Base-by-base conservation (phyloP, 306 rosid genomes). In the Alnus rubra region DNA sequence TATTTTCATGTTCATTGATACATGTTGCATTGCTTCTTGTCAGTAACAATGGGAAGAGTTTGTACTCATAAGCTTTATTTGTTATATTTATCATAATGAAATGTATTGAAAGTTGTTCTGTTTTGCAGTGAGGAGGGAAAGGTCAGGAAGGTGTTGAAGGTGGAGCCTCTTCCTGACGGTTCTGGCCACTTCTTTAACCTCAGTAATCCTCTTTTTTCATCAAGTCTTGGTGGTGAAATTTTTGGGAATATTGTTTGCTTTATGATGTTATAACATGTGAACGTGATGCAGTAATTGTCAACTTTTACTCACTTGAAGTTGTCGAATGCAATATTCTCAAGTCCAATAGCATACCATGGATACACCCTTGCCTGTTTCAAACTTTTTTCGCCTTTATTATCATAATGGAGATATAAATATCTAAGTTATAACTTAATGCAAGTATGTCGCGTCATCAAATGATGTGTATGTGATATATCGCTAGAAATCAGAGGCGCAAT, bases 111-210 rank as follows among this genome's bases (percentile, higher is more conserved):
- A 55, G 52, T 62, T 69, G 39, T 72, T 52, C 28, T 87, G 49
- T 74, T 87, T 82, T 87, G 87, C 90, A 94, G 98, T 71, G 98
- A 94, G 28, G 98, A 91, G 79, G 98, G 98, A 70, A 84, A 92
- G 86, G 89, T 94, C 77, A 88, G 97, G 78, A 94, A 94, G 83
- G 81, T 94, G 67, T 87, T 94, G 82, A 94, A 91, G 89, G 86
- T 94, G 82, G 98, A 94, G 86, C 97, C 98, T 80, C 88, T 92
- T 76, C 95, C 94, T 0, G 98, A 94, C 72, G 93, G 95, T 81
- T 92, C 97, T 75, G 98, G 98, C 65, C 94, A 84, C 88, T 89
- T 89, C 83, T 94, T 94, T 84, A 92, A 94, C 86, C 90, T 94
- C 52, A 87, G 98, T 94, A 91, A 92, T 83, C 31, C 79, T 74